A percentile compares a stretch with the other conserved stretches of the same genome.
phyloP scores from a whole-genome alignment of 768 basidiomycete genomes.

The Serendipita sp. region DNA sequence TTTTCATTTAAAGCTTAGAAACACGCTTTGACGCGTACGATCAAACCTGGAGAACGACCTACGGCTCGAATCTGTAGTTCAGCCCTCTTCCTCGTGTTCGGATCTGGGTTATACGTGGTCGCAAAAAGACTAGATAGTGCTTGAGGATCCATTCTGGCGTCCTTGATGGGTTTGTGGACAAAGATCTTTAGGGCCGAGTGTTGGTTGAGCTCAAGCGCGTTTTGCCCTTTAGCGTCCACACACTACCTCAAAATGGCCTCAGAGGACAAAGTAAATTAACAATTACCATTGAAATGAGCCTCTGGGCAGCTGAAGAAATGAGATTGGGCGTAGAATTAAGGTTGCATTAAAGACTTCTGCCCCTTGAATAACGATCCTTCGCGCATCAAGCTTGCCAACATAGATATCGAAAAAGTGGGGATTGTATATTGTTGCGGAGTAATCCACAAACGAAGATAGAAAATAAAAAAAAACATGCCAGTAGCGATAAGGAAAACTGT shows the following conservation, averaged over 20 bases:
- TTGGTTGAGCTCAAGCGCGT: not conserved
- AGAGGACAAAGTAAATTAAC: no score
- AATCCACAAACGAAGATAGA: not conserved
- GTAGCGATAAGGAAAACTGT: not conserved
- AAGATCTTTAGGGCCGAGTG: not conserved
- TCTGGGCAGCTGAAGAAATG: no score
- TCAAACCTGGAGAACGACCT: not conserved
- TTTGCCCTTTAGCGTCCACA: no score
- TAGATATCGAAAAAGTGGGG: not conserved
- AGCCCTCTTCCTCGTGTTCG: slow-evolving; percentile 69
- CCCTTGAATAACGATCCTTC: no score
- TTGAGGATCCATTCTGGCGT: slow-evolving; percentile 14
- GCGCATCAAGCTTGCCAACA: no score
- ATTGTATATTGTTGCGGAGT: not conserved
- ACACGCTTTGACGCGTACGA: slow-evolving; percentile 2
- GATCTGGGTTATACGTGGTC: slow-evolving; percentile 66
- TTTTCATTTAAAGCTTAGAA: slow-evolving; percentile 10
- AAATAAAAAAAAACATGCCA: not conserved
- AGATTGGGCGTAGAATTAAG: no score
- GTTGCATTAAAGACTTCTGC: no score
- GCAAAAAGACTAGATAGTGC: slow-evolving; percentile 63
- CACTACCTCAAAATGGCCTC: no score
- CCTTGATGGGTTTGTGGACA: not conserved
- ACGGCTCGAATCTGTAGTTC: slow-evolving; percentile 84
- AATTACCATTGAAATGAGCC: no score